Base-by-base conservation (phyloP, 345 rosid species). In the Geranium rotundifolium region DNA sequence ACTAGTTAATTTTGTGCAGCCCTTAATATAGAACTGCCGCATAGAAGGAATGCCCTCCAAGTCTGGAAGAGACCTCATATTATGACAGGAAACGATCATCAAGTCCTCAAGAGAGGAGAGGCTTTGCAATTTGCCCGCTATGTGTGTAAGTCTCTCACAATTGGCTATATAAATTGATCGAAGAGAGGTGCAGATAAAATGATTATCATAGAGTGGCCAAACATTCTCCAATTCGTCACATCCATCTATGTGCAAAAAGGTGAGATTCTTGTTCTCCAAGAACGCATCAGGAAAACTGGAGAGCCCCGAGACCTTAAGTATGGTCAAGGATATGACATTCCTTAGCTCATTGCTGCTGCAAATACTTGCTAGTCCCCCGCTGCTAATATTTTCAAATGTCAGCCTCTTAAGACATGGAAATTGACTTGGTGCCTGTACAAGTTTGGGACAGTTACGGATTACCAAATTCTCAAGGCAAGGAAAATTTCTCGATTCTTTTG, bases 401-500 rank as follows among this genome's bases (percentile, higher is more conserved):
- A 3, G 29, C 39, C 27, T 17, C 6, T 1, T 12, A 14, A 63
- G 63, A 4, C 41, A 31, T 17, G 67, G 57, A 23, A 27, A 29
- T n/a, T 19, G 57, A 17, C 34, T 1, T 7, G 67, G 70, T 29
- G 61, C 37, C n/a, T 17, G 57, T 61, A 23, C 54, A 31, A 71
- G 55, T 39, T 1, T 18, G 4, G 17, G 4, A 54, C 75, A 66
- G 0, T 2, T 4, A 0, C 5, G 0, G 41, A 71, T 63, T 6
- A 30, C 30, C 30, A 66, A 17, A 2, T 52, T 60, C 31, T 66
- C 23, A 2, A 71, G 75, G 61, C 63, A 58, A 62, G 70, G 71
- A 34, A 66, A 66, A 2, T 50, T 34, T 34, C 41, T 30, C 8
- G 3, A 59, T 0, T 34, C 18, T 49, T 15, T 4, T 1, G 10